These are phyloP conservation scores for Picea abies DNA, from an alignment of 83 land plant genomes.

Conservation along the genomic window DNA sequence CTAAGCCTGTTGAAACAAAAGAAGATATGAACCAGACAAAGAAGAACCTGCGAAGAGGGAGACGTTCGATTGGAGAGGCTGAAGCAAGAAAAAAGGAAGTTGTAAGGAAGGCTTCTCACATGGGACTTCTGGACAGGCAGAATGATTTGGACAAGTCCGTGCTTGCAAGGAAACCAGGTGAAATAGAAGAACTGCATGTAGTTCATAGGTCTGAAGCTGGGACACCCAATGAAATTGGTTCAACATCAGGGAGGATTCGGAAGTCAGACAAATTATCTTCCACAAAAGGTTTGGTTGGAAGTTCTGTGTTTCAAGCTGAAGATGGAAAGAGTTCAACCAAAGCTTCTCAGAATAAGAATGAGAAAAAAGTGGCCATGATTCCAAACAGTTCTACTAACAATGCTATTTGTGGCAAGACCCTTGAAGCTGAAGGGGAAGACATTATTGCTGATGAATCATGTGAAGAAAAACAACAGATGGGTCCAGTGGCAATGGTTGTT, in stretches of 20 bases:
- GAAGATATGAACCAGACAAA: neutral
- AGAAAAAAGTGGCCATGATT: neutral
- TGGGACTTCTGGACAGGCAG: neutral
- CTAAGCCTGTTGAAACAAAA: neutral
- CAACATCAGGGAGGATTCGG: neutral
- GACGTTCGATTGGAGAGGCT: neutral
- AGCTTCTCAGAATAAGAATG: neutral
- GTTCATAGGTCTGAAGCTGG: neutral
- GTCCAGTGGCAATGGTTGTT: neutral
- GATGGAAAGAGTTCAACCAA: neutral
- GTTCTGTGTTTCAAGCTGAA: neutral
- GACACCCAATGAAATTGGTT: neutral
- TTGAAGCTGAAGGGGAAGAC: neutral
- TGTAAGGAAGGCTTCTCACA: slow-evolving; percentile 4
- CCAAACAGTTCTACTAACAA: neutral
- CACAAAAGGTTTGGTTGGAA: neutral
- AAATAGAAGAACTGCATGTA: neutral
- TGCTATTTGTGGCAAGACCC: neutral
- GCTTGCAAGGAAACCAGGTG: neutral
- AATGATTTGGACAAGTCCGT: neutral
- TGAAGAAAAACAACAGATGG: neutral
- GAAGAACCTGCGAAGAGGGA: neutral
- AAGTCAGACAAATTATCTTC: neutral
- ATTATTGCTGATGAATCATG: neutral
- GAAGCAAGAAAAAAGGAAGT: slow-evolving; percentile 13